A percentile compares a stretch with the other conserved stretches of the same genome.
Evolutionary conservation across 805 yeast genomes (phyloP).

Genomic region (Pichia nanzhaoensis): DNA sequence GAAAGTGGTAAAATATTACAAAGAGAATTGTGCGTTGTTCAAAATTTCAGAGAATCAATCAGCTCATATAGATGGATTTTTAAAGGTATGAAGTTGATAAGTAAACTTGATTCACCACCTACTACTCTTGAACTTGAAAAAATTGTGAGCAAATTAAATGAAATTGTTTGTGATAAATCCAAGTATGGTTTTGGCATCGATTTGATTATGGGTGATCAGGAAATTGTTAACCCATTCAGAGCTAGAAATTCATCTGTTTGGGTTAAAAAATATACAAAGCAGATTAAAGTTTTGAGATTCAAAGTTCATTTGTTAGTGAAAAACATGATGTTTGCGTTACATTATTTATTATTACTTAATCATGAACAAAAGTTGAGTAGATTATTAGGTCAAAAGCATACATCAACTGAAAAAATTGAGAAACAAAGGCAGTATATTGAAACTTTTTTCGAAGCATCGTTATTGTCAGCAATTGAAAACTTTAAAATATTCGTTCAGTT

Average conservation of each 20-base stretch:
- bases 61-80: slow-evolving; percentile 39
- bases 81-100: slow-evolving; percentile 33
- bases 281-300: slow-evolving; percentile 26
- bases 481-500: slow-evolving; percentile 31
- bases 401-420: slow-evolving; percentile 26
- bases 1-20: slow-evolving; percentile 24
- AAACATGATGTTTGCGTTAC: slow-evolving; percentile 43
- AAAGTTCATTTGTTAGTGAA: slow-evolving; percentile 33
- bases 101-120: slow-evolving; percentile 31
- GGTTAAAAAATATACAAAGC: slow-evolving; percentile 18
- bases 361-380: slow-evolving; percentile 33
- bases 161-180: slow-evolving; percentile 27
- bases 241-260: slow-evolving; percentile 15
- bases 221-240: slow-evolving; percentile 13
- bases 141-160: slow-evolving; percentile 25
- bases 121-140: slow-evolving; percentile 27
- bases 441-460: slow-evolving; percentile 31
- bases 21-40: slow-evolving; percentile 41
- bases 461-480: slow-evolving; percentile 33
- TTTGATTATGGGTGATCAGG: slow-evolving; percentile 18
- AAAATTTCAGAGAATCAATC: slow-evolving; percentile 40
- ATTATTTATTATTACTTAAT: slow-evolving; percentile 38
- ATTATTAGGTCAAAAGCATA: slow-evolving; percentile 25
- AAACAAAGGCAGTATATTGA: slow-evolving; percentile 28
- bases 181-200: slow-evolving; percentile 23